phyloP scores from a whole-genome alignment of 768 basidiomycete species.

The Russula sp. region DNA sequence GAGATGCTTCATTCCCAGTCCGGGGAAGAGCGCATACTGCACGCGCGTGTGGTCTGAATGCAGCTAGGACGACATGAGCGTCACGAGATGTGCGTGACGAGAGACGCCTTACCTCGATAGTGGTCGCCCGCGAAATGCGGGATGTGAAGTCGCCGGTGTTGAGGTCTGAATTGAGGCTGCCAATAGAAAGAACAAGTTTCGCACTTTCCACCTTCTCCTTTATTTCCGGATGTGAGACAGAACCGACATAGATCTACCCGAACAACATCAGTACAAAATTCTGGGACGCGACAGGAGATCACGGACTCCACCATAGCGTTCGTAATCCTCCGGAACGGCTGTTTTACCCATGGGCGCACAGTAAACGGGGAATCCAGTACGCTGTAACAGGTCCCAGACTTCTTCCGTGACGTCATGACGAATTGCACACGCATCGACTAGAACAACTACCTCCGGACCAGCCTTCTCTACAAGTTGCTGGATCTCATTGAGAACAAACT shows the following conservation, averaged over 20 bases:
- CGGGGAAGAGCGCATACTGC: constrained; percentile 55
- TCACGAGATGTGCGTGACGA: not conserved
- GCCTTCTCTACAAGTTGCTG: constrained; percentile 56
- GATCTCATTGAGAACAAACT: constrained; percentile 71
- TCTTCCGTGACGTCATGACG: constrained; percentile 65
- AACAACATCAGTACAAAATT: constrained; percentile 1
- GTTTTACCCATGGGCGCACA: constrained; percentile 80
- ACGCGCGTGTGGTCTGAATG: constrained; percentile 71
- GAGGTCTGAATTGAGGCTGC: constrained; percentile 68
- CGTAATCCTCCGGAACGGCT: constrained; percentile 59
- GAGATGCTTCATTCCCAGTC: constrained; percentile 72
- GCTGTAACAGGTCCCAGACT: constrained; percentile 52
- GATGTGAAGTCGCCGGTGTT: constrained; percentile 88
- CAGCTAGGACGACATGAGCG: constrained; percentile 39
- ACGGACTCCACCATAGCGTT: constrained; percentile 76
- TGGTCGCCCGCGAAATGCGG: constrained; percentile 50
- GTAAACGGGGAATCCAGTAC: constrained; percentile 69
- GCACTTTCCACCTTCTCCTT: constrained; percentile 69
- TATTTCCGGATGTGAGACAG: constrained; percentile 57
- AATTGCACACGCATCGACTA: constrained; percentile 76
- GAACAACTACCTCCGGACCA: constrained; percentile 57
- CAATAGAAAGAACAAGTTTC: constrained; percentile 70
- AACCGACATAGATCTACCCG: constrained; percentile 69
- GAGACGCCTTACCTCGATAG: constrained; percentile 49
- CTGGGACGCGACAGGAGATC: not conserved